These are phyloP conservation scores for Asterionellopsis glacialis DNA, from an alignment of 108 stramenopile genomes.

Conservation along the genomic window DNA sequence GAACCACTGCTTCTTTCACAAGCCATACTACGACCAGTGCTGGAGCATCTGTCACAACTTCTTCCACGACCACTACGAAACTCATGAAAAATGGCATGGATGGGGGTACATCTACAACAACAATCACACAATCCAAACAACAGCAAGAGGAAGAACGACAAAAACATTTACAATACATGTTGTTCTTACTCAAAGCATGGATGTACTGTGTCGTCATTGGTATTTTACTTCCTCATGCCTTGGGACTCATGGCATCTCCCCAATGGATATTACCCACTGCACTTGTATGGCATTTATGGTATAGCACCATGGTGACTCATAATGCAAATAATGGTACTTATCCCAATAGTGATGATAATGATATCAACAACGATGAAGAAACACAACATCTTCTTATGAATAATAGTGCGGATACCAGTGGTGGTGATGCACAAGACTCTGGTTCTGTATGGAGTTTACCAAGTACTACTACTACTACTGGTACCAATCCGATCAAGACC, in stretches of 20 bases:
- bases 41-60: too few relatives aligned
- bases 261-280: slow-evolving; percentile 5
- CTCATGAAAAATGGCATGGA: too few relatives aligned
- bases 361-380: slow-evolving; percentile 2
- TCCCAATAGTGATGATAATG: too few relatives aligned
- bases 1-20: too few relatives aligned
- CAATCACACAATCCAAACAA: background rate
- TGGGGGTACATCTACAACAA: too few relatives aligned
- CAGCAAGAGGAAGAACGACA: background rate
- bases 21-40: too few relatives aligned
- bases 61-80: too few relatives aligned
- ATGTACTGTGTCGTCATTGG: background rate
- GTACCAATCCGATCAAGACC: too few relatives aligned
- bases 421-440: background rate
- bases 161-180: background rate
- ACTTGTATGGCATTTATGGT: background rate
- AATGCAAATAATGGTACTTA: too few relatives aligned
- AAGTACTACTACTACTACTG: too few relatives aligned
- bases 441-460: background rate
- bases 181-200: too few relatives aligned
- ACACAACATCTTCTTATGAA: background rate
- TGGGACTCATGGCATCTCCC: slow-evolving; percentile 2
- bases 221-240: background rate
- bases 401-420: background rate
- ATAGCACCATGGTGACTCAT: too few relatives aligned